A percentile compares a stretch with the other conserved stretches of the same genome.
Conservation (phyloP, 768 basidiomycete genomes). For the Mycena rosella region DNA sequence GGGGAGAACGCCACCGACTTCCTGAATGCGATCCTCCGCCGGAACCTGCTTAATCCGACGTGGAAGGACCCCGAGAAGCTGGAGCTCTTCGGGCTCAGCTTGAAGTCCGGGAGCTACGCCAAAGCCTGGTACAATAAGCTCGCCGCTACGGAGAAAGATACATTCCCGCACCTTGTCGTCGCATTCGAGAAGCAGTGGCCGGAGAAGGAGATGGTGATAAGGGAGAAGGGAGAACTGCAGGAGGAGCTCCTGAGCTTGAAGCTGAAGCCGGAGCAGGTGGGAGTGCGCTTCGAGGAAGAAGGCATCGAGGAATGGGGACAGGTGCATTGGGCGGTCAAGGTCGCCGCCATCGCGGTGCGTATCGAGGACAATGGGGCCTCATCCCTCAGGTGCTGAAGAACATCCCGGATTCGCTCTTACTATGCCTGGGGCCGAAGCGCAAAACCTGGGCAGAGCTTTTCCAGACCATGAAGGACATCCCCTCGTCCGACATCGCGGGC, state of each 20-base stretch:
- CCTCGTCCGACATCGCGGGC: no score
- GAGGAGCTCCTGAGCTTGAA: slow-evolving; percentile 9
- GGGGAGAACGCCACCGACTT: slow-evolving; percentile 17
- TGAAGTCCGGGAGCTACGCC: slow-evolving; percentile 20
- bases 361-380: background rate
- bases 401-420: slow-evolving; percentile 8
- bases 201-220: slow-evolving; percentile 18
- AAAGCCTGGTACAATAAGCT: slow-evolving; percentile 19
- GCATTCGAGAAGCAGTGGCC: slow-evolving; percentile 19
- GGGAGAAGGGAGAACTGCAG: slow-evolving; percentile 12
- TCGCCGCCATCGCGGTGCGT: background rate
- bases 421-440: slow-evolving; percentile 14
- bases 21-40: no score
- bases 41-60: slow-evolving; percentile 3
- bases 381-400: slow-evolving; percentile 20
- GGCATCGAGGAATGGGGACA: slow-evolving; percentile 13
- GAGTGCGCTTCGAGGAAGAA: slow-evolving; percentile 12
- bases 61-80: slow-evolving; percentile 22
- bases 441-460: slow-evolving; percentile 8
- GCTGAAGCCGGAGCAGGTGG: background rate
- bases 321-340: slow-evolving; percentile 7
- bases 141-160: background rate
- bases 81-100: slow-evolving; percentile 15
- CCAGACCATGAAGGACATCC: no score
- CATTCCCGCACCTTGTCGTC: background rate